Evolutionary conservation across 2,329 filamentous ascomycete genomes (phyloP).

Genomic region (Calonectria multiphialidica): DNA sequence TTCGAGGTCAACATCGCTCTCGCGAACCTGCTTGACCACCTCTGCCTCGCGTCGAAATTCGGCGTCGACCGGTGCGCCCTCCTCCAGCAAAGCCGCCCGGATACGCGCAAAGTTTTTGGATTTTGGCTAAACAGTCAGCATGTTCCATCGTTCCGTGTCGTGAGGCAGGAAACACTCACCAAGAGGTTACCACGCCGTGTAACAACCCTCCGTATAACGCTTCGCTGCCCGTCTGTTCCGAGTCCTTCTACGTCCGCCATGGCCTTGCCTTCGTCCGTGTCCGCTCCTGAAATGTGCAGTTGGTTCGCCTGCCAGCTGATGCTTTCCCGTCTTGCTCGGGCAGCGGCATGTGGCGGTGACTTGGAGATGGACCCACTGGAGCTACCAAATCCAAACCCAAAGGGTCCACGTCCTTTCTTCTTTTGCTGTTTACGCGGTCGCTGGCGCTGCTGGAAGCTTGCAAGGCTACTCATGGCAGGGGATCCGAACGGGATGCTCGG

Average conservation of each 20-base stretch:
- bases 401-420: conserved; percentile 62
- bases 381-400: conserved; percentile 65
- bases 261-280: conserved; percentile 73
- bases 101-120: conserved; percentile 96
- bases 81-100: conserved; percentile 88
- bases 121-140: conserved; percentile 77
- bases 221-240: conserved; percentile 71
- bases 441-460: conserved; percentile 86
- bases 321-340: conserved; percentile 81
- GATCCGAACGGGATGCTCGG: conserved; percentile 74
- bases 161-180: conserved; percentile 63
- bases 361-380: conserved; percentile 67
- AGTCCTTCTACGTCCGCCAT: conserved; percentile 69
- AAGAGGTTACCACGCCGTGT: conserved; percentile 90
- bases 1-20: conserved; percentile 81
- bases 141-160: not conserved
- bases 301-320: conserved; percentile 93
- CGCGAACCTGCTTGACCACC: conserved; percentile 93
- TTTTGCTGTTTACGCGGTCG: conserved; percentile 77
- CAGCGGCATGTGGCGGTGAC: conserved; percentile 74
- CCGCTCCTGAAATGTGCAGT: conserved; percentile 83
- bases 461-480: conserved; percentile 79
- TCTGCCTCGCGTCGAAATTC: conserved; percentile 93
- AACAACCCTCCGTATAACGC: conserved; percentile 85
- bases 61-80: conserved; percentile 86